These are phyloP conservation scores for Gossypium longicalyx DNA, from an alignment of 345 rosid species.

Conservation along the genomic window DNA sequence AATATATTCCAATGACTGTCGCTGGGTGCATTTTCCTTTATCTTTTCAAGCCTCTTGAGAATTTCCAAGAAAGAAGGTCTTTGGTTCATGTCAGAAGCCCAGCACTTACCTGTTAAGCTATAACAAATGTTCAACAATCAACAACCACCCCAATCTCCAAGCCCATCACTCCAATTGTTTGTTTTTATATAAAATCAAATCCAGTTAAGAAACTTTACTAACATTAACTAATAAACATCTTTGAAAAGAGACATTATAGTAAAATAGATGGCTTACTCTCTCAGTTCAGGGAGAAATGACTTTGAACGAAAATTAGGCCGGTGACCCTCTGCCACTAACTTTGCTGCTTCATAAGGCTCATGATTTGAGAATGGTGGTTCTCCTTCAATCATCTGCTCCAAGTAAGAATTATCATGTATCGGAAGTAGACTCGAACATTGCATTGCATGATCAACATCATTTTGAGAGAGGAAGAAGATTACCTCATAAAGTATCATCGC, in stretches of 20 bases:
- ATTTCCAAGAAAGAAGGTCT: slow-evolving; percentile 92
- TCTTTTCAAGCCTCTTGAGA: slow-evolving; percentile 85
- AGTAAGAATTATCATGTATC: slow-evolving; percentile 14
- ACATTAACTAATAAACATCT: not conserved
- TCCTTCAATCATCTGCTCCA: slow-evolving; percentile 89
- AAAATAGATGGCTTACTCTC: slow-evolving; percentile 58
- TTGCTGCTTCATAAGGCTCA: slow-evolving; percentile 98
- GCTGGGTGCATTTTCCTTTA: slow-evolving; percentile 55
- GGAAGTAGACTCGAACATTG: slow-evolving; percentile 20
- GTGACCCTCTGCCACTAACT: slow-evolving; percentile 83
- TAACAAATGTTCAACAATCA: slow-evolving; percentile 15
- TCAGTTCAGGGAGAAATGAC: slow-evolving; percentile 63
- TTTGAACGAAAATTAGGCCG: slow-evolving; percentile 76
- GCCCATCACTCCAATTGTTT: not conserved
- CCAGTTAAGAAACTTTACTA: not conserved
- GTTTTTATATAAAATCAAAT: not conserved
- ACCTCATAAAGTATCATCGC: slow-evolving; percentile 97
- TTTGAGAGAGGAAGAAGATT: slow-evolving; percentile 18
- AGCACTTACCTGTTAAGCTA: slow-evolving; percentile 75
- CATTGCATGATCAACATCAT: slow-evolving; percentile 9
- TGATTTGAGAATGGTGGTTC: slow-evolving; percentile 75
- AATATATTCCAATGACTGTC: slow-evolving; percentile 76
- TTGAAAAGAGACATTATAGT: not conserved
- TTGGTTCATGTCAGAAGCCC: slow-evolving; percentile 81
- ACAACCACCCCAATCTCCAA: slow-evolving; percentile 9